Conservation (phyloP, 768 basidiomycete species). For the Exidia glandulosa region DNA sequence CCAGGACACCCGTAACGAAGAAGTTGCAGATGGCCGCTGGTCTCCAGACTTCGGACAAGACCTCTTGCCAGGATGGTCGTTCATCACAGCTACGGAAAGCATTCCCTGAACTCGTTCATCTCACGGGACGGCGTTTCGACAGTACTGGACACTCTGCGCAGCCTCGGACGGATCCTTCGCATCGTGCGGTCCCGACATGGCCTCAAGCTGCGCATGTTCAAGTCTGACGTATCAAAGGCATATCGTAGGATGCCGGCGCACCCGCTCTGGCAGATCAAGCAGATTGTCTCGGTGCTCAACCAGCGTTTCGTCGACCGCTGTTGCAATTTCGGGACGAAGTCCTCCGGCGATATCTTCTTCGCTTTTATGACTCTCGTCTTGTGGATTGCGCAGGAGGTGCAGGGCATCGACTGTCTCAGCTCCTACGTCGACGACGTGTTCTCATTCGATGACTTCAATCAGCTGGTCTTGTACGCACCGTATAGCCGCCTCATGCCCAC, state of each 20-base stretch:
- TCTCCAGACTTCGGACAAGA: constrained; percentile 21
- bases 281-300: constrained; percentile 21
- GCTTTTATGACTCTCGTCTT: constrained; percentile 21
- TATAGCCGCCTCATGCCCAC: constrained; percentile 19
- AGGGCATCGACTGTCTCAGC: constrained; percentile 10
- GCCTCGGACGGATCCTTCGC: constrained; percentile 15
- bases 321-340: constrained; percentile 23
- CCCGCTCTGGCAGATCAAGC: constrained; percentile 31
- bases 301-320: constrained; percentile 20
- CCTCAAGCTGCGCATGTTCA: constrained; percentile 15
- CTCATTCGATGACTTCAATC: constrained; percentile 6
- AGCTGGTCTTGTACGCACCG: constrained; percentile 18
- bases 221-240: constrained; percentile 28
- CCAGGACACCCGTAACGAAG: constrained; percentile 13
- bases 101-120: constrained; percentile 28
- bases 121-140: constrained; percentile 13
- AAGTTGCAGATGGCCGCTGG: constrained; percentile 9
- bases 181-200: neutral
- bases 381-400: constrained; percentile 24
- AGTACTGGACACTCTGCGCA: constrained; percentile 24
- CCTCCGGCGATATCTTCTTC: constrained; percentile 16
- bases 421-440: constrained; percentile 28
- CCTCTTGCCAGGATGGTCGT: constrained; percentile 29
- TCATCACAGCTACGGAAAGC: constrained; percentile 26
- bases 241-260: constrained; percentile 28